Percentiles rank a stretch among this genome's conserved stretches.
Conservation (phyloP, 1,284 basidiomycete genomes). For the Blastosporella zonata region DNA sequence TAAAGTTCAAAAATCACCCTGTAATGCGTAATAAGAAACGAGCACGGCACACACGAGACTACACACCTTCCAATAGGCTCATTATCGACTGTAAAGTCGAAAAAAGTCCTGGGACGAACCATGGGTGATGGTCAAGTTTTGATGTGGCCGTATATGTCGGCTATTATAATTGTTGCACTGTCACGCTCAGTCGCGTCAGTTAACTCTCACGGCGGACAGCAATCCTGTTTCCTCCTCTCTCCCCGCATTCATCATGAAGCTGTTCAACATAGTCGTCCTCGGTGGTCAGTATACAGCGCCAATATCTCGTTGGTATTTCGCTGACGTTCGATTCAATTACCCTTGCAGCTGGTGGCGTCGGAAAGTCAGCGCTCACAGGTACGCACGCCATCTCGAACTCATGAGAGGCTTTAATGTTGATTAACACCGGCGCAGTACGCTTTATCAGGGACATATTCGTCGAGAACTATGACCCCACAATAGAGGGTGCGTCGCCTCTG, state of each 20-base stretch:
- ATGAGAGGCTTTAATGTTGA: neutral
- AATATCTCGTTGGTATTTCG: neutral
- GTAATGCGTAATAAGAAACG: slow-evolving; percentile 6
- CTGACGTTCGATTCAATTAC: neutral
- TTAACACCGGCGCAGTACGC: slow-evolving; percentile 44
- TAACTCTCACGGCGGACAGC: slow-evolving; percentile 20
- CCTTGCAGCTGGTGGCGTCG: slow-evolving; percentile 70
- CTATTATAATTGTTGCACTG: too few relatives aligned
- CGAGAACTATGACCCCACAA: slow-evolving; percentile 79
- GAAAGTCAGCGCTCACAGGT: slow-evolving; percentile 75
- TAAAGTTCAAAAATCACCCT: slow-evolving; percentile 84
- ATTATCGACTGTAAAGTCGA: slow-evolving; percentile 59
- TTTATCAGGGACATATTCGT: slow-evolving; percentile 75
- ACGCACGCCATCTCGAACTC: neutral
- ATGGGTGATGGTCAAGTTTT: slow-evolving; percentile 18
- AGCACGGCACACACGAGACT: slow-evolving; percentile 8
- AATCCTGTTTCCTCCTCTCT: slow-evolving; percentile 9
- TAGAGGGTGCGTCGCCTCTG: slow-evolving; percentile 55
- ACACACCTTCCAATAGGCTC: slow-evolving; percentile 58
- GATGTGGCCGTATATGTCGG: slow-evolving; percentile 13
- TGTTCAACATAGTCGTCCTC: slow-evolving; percentile 74
- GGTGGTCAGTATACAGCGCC: slow-evolving; percentile 56
- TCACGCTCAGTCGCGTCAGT: slow-evolving; percentile 12
- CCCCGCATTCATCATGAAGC: slow-evolving; percentile 42
- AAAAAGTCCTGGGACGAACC: slow-evolving; percentile 61